Evolutionary conservation across 2,329 filamentous ascomycete species (phyloP), one percentile per base, ranked within the genome.

Genomic region (Xylariaceae sp.): DNA sequence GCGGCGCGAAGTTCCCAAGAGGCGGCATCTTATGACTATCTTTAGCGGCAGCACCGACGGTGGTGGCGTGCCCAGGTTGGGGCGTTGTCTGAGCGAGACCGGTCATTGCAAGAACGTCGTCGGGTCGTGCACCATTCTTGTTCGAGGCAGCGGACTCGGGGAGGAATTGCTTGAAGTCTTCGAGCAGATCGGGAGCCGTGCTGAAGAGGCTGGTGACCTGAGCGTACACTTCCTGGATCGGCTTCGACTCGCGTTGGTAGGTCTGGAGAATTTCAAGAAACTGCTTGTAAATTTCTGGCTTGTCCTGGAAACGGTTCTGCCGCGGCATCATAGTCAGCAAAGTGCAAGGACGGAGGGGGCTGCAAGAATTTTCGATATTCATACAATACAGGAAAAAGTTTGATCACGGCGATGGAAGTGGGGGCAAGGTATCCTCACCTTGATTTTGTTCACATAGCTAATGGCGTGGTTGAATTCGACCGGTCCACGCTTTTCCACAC

Each of bases 401-500:
- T 62, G 53, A 62, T 30, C 44, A 58, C 30, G 39, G 57, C 53
- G 55, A 37, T 51, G 56, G 62, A 62, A 64, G 62, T 64, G 58
- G 62, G 58, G 58, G 58, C 61, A 63, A 61, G 61, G 62, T 56
- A 44, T 60, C 82, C 48, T 73, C 77, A 94, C 92, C 87, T 99
- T 99, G 70, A 99, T 99, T 77, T 99, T 99, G 73, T 99, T 99
- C 57, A 99, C 94, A 70, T 99, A 99, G 73, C 92, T 97, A 64
- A 99, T 99, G 0, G 94, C 94, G 76, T 99, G 94, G 72, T 99
- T 99, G 75, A 99, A 99, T 72, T 99, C 94, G 15, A 99, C 94
- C 1, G 94, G 94, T 0, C 92, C 93, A 58, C 92, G 86, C 71
- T 94, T 95, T 74, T 95, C 92, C 72, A 90, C 76, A 75, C 82